Evolutionary conservation across 1,139 yeast genomes (phyloP).

Genomic region (Geotrichum candidum): DNA sequence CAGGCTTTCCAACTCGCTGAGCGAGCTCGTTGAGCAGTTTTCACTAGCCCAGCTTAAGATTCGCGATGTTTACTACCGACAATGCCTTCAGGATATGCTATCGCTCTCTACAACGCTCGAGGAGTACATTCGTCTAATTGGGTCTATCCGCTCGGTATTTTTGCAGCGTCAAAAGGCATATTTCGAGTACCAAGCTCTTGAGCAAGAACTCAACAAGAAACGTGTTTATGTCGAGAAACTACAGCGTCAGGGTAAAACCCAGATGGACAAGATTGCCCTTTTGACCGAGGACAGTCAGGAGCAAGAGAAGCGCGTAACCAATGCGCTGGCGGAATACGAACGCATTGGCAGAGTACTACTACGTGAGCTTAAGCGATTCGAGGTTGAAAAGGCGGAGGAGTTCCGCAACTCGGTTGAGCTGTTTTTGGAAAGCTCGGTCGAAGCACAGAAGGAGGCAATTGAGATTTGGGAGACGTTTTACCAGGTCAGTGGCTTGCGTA

Average conservation of each 20-base stretch:
- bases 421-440: slow-evolving; percentile 83
- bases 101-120: slow-evolving; percentile 84
- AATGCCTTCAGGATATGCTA: slow-evolving; percentile 77
- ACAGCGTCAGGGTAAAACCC: slow-evolving; percentile 49
- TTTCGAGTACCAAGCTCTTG: slow-evolving; percentile 51
- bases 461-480: slow-evolving; percentile 87
- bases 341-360: slow-evolving; percentile 59
- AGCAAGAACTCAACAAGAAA: slow-evolving; percentile 45
- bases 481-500: not conserved
- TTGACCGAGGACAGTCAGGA: slow-evolving; percentile 54
- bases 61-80: slow-evolving; percentile 69
- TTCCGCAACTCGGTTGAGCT: slow-evolving; percentile 88
- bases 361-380: slow-evolving; percentile 63
- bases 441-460: slow-evolving; percentile 89
- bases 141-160: slow-evolving; percentile 69
- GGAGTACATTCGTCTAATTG: slow-evolving; percentile 74
- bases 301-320: slow-evolving; percentile 53
- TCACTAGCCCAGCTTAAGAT: slow-evolving; percentile 67
- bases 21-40: slow-evolving; percentile 57
- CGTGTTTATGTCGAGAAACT: slow-evolving; percentile 50
- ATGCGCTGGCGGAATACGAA: slow-evolving; percentile 54
- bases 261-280: slow-evolving; percentile 55
- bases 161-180: slow-evolving; percentile 70
- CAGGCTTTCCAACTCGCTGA: slow-evolving; percentile 66
- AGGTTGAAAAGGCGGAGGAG: slow-evolving; percentile 71